Base-by-base conservation (phyloP, 441 rosid species). In the Euphorbia schlechtendalii region DNA sequence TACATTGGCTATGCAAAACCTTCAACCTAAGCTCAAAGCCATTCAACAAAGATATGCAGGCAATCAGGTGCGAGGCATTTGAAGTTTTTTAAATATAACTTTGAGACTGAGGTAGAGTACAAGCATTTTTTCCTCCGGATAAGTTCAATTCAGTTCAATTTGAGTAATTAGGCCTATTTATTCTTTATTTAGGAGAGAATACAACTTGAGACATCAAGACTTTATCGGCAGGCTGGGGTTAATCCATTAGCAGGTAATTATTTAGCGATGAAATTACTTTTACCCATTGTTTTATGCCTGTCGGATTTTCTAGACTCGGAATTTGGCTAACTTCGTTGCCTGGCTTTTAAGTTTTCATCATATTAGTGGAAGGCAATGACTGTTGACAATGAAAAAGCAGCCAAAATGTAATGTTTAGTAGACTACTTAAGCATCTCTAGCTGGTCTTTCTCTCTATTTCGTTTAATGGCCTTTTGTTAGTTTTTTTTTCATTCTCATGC, bases 31-130 rank as follows among this genome's bases (percentile, higher is more conserved):
- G 74, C 76, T 93, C 38, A 93, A 93, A 81, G 96, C 97, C 24
- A 93, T 93, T 74, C 98, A 93, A 76, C 91, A 90, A 80, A 88
- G 96, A 82, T 90, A 93, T 68, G 92, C 89, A 8, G 98, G 97
- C 36, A 90, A 88, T 81, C 96, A 93, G 88, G 98, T 84, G 73
- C 76, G 71, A n/a, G 65, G 1, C 53, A 21, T 52, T 68, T 25
- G 61, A 18, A 36, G 38, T 49, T 40, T 34, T 45, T 41, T 65
- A 48, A 14, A 43, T 71, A 53, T 36, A 52, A 48, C 32, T 70
- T 65, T 59, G 61, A 49, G 69, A 18, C 56, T 65, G 70, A 63
- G 49, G 57, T 74, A 24, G 15, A 20, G 30, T 58, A 53, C 24
- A 11, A 3, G 30, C 22, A 20, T 34, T 27, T 51, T 45, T 53